Conservation (phyloP, 768 basidiomycete genomes). For the Lactarius indigo region DNA sequence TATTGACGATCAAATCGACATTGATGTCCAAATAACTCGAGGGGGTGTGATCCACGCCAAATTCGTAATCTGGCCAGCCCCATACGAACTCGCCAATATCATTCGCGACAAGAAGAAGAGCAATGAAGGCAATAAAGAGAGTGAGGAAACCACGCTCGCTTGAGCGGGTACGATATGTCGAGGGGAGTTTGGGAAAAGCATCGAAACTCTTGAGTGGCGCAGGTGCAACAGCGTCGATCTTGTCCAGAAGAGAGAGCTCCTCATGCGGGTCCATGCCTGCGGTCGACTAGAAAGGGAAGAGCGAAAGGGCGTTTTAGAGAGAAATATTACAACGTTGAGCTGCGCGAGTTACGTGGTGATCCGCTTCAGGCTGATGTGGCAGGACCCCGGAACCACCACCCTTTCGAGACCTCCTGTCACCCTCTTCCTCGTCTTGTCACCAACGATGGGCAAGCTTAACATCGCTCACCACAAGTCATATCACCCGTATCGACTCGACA, state of each 20-base stretch:
- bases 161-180: constrained; percentile 35
- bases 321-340: not conserved
- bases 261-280: constrained; percentile 43
- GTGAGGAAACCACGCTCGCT: constrained; percentile 38
- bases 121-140: constrained; percentile 57
- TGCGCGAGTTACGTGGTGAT: not conserved
- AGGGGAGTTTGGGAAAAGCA: constrained; percentile 39
- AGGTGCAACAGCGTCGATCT: constrained; percentile 31
- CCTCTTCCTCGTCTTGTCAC: not conserved
- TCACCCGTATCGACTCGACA: constrained; percentile 81
- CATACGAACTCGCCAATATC: constrained; percentile 90
- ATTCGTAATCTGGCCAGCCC: constrained; percentile 90
- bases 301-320: not conserved
- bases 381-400: constrained; percentile 3
- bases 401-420: constrained; percentile 7
- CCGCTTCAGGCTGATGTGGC: not conserved
- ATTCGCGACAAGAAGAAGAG: constrained; percentile 75
- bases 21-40: constrained; percentile 75
- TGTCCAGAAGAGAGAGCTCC: constrained; percentile 26
- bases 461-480: constrained; percentile 92
- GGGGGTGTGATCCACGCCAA: constrained; percentile 71
- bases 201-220: constrained; percentile 35
- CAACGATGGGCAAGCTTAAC: constrained; percentile 75
- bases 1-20: constrained; percentile 88
- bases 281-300: constrained; percentile 64